Evolutionary conservation across 2,329 filamentous ascomycete species (phyloP), one percentile per base, ranked within the genome.

Genomic region (Alternaria sp.): DNA sequence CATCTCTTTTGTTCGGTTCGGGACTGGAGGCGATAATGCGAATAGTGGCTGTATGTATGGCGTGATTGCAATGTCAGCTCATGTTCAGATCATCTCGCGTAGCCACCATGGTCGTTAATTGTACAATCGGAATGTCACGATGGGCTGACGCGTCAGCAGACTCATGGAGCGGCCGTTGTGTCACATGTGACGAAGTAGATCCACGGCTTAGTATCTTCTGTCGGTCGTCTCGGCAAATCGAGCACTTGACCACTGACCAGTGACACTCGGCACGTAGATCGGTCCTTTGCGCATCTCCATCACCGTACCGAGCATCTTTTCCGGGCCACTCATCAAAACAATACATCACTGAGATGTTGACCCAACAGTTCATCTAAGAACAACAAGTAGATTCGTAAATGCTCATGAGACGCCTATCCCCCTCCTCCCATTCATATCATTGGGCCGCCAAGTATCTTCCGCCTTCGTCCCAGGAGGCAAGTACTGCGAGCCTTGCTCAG

Each of bases 401-500:
- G 25, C 25, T 68, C 52, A 74, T 47, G 66, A 70, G 62, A 77
- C 73, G 40, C 70, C 73, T 54, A 77, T 69, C 11, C 44, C 64
- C 30, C 67, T 51, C 46, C 66, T 69, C 6, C 71, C 69, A 54
- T 70, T 72, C 40, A 70, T 70, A 1, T 71, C 70, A 54, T 72
- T 69, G 6, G 74, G 67, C 49, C 74, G 71, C 94, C 93, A 97
- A 3, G 92, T 97, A 55, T 93, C 91, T 77, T 97, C 92, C 78
- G 95, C 91, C 75, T 89, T 93, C 2, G 93, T 97, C 8, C 93
- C 92, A 0, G 91, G 90, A 17, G 91, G 87, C 62, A 96, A 81
- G 88, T 92, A 95, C 23, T 80, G 78, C 40, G 80, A 76, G 13
- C 65, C 62, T 60, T 73, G 77, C 57, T 80, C 83, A 44, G 76